Base-by-base conservation (phyloP, 106 monocot species). In the Hemerocallis citrina region DNA sequence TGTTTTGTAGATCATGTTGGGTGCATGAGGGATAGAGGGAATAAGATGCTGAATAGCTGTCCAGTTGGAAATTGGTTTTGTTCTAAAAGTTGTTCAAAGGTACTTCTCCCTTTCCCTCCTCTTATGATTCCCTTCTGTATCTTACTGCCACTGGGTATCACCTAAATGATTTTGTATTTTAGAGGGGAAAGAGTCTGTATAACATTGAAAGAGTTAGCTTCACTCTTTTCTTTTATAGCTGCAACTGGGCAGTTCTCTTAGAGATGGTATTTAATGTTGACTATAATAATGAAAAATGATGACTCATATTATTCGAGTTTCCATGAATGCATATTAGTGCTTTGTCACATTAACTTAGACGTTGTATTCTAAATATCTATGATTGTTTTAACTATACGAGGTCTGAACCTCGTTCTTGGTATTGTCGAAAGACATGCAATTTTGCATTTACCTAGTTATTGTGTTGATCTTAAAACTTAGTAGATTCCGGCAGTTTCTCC, bases 11-110 rank as follows among this genome's bases (percentile, higher is more conserved):
- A 68, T 71, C 89, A 89, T 71, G 81, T 85, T 4, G 84, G 81
- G 23, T 89, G 89, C 63, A 51, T 81, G 55, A 58, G 57, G 63
- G 52, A 73, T 42, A 48, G 48, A 64, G 44, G 64, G 29, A 8
- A 55, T 11, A n/a, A 13, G 22, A 56, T 7, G 25, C 38, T 80
- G 63, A 62, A 15, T 56, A 55, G 40, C 54, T 70, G 79, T 59
- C 83, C 88, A 33, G 31, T 47, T 61, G 83, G 77, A 65, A 61
- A 77, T 61, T 89, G 88, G 88, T 83, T 80, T 75, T 89, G 88
- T 36, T 77, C 81, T 42, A 22, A 70, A 36, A 73, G 34, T 43
- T 89, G 89, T 65, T 81, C 69, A 47, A 70, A 81, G 75, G 89
- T 89, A 74, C 32, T 19, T 31, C 30, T 45, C n/a, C 22, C 33